These are phyloP conservation scores for Chalciporus chontae DNA, from an alignment of 768 basidiomycete genomes.

Conservation along the genomic window DNA sequence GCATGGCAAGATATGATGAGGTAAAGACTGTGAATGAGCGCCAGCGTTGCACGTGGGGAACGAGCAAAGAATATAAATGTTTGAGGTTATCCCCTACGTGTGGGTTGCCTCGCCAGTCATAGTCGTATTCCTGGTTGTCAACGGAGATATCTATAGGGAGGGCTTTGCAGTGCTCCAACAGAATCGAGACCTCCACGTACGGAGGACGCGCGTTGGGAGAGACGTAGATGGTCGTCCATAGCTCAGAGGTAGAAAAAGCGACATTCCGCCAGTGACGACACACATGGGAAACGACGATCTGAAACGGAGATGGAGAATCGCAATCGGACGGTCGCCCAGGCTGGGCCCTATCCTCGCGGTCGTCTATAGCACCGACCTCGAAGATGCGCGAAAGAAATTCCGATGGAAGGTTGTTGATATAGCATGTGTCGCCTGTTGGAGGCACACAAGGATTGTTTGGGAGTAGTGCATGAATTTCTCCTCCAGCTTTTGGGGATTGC, in stretches of 20 bases:
- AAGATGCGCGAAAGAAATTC: no score
- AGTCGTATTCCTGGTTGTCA: constrained; percentile 38
- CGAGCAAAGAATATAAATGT: constrained; percentile 35
- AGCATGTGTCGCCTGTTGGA: no score
- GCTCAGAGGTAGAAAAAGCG: constrained; percentile 47
- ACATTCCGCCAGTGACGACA: constrained; percentile 57
- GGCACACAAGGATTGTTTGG: no score
- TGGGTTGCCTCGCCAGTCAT: constrained; percentile 4
- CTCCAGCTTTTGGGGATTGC: no score
- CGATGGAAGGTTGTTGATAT: no score
- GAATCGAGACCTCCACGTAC: constrained; percentile 41
- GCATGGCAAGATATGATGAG: constrained; percentile 43
- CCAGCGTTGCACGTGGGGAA: constrained; percentile 56
- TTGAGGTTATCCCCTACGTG: constrained; percentile 22
- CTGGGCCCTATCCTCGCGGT: no score
- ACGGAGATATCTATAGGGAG: constrained; percentile 57
- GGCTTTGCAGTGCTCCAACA: constrained; percentile 51
- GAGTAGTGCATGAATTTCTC: no score
- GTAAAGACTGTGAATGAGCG: constrained; percentile 45
- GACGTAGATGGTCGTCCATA: constrained; percentile 49
- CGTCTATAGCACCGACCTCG: no score
- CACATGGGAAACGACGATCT: constrained; percentile 57
- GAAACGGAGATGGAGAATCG: constrained; percentile 32
- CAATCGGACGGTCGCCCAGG: no score
- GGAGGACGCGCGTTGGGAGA: constrained; percentile 31